Evolutionary conservation across 257 asterid genomes (phyloP).

Genomic region (Cinchona pubescens): DNA sequence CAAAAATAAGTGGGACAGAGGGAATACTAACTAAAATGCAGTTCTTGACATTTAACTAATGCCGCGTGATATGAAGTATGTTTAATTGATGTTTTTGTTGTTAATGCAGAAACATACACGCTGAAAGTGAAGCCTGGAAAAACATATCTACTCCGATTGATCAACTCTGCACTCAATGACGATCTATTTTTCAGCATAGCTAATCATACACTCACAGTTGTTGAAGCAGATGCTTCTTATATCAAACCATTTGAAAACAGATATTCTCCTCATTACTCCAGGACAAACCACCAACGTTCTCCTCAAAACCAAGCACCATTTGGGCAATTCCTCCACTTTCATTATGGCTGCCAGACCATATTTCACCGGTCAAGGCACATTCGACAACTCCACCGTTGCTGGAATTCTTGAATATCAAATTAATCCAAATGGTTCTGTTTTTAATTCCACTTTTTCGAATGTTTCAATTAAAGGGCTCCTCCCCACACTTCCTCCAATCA

Average conservation of each 20-base stretch:
- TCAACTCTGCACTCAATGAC: constrained; percentile 80
- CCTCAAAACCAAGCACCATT: constrained; percentile 37
- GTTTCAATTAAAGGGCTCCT: constrained; percentile 26
- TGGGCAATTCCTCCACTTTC: constrained; percentile 35
- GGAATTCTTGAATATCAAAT: constrained; percentile 48
- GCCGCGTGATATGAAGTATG: background rate
- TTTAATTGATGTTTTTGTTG: background rate
- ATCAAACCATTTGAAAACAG: constrained; percentile 58
- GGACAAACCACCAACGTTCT: constrained; percentile 65
- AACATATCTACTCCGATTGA: constrained; percentile 60
- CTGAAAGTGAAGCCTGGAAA: constrained; percentile 58
- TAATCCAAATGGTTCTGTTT: background rate
- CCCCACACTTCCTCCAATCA: constrained; percentile 57
- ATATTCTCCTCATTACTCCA: constrained; percentile 36
- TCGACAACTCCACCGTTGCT: constrained; percentile 55
- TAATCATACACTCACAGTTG: constrained; percentile 51
- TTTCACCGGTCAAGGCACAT: constrained; percentile 52
- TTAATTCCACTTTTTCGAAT: background rate
- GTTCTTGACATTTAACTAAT: background rate
- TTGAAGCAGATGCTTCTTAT: constrained; percentile 59
- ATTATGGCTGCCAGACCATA: constrained; percentile 63
- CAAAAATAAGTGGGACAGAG: too few species aligned
- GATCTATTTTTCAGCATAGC: constrained; percentile 60
- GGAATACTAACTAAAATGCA: too few species aligned
- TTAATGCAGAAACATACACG: constrained; percentile 53